These are phyloP conservation scores for Fraxinus angustifolia DNA, from an alignment of 305 asterid species.

Conservation along the genomic window DNA sequence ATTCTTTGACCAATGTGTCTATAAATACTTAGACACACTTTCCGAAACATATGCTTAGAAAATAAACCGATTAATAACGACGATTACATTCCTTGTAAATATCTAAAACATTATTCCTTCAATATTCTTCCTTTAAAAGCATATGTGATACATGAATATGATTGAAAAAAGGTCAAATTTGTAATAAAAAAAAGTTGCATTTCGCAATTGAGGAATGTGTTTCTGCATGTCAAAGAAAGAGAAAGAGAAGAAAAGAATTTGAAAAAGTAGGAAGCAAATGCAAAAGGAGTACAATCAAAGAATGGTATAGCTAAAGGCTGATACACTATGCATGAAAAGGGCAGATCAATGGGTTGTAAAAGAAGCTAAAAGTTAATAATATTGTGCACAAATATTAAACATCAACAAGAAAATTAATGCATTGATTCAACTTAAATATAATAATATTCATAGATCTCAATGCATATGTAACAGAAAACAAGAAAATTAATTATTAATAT, in stretches of 20 bases:
- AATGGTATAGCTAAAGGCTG: conserved; percentile 5
- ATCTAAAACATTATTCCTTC: neutral
- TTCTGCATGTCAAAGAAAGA: neutral
- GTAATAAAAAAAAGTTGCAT: neutral
- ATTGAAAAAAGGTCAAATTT: neutral
- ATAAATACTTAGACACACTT: neutral
- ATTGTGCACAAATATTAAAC: neutral
- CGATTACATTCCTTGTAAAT: neutral
- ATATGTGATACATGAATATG: neutral
- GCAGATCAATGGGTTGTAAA: neutral
- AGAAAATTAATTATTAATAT: neutral
- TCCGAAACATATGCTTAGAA: neutral
- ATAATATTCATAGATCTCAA: conserved; percentile 13
- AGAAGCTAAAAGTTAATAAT: neutral
- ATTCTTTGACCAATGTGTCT: neutral
- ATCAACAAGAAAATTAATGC: neutral
- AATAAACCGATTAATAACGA: neutral
- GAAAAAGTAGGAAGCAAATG: neutral
- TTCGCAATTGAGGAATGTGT: neutral
- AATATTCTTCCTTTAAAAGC: neutral
- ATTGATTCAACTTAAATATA: neutral
- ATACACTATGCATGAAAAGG: neutral
- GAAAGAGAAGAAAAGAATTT: conserved; percentile 21
- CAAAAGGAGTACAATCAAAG: conserved; percentile 17
- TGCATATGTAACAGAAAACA: neutral